Base-by-base conservation (phyloP, 495 filamentous ascomycete genomes). In the Alectoria sarmentosa region DNA sequence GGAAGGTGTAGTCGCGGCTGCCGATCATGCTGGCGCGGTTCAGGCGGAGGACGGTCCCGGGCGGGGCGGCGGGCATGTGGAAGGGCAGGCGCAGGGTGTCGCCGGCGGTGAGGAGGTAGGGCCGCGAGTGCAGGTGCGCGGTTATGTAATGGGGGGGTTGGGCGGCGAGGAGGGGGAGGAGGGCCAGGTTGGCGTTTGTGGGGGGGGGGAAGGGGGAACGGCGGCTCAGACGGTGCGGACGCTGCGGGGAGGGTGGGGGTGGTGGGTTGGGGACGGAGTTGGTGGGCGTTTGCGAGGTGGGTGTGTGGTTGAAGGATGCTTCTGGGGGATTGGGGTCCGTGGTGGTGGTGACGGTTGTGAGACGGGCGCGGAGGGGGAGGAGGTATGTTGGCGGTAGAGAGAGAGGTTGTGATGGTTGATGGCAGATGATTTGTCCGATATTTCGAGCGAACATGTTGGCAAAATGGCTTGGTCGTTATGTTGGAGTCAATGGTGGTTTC, bases 71-170 rank as follows among this genome's bases (percentile, higher is more conserved):
- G 34, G 88, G 87, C 88, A 98, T 91, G 67, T 84, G 84, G 82
- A 98, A 98, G n/a, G 94, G 95, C 49, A 98, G 85, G n/a, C 91
- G 90, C 3, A 98, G 69, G 46, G 81, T 82, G 74, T 98, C 94
- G 66, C 94, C 95, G 41, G 76, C 77, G 0, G 91, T 98, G 66
- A 98, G 83, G 8, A 98, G 91, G 83, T 96, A 98, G 23, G 92
- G 91, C 26, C 82, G 82, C 6, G 85, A 88, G 78, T 98, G 91
- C 70, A 98, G 86, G 76, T 94, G 90, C 14, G 89, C 81, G 34
- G 86, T 88, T 65, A 94, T 84, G 82, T 95, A 98, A 83, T 96
- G 91, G 1, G 84, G 79, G 13, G 84, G 80, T 75, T 98, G 94
- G 46, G 86, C 79, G 65, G 80, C 80, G 46, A 98, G 86, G 65